Evolutionary conservation across 2,329 filamentous ascomycete genomes (phyloP).

Genomic region (Kalmusia sp.): DNA sequence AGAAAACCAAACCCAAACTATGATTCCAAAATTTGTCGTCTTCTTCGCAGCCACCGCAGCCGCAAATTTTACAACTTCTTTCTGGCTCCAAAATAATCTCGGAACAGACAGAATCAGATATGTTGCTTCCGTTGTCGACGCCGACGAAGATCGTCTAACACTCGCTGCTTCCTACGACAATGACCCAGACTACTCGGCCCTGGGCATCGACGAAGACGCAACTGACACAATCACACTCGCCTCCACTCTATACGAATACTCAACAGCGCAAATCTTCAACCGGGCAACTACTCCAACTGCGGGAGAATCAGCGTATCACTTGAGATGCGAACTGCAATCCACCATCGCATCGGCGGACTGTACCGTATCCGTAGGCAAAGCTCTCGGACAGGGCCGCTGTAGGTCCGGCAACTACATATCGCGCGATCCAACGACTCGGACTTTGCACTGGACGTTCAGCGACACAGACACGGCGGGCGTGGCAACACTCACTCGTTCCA

Average conservation of each 20-base stretch:
- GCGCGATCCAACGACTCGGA: neutral
- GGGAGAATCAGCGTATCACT: neutral
- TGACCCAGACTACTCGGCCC: neutral
- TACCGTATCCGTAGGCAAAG: neutral
- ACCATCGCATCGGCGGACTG: neutral
- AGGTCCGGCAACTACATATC: neutral
- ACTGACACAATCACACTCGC: neutral
- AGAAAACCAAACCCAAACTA: too few relatives aligned
- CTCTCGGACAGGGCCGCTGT: neutral
- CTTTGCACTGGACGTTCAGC: neutral
- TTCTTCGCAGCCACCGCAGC: neutral
- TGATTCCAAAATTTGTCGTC: too few relatives aligned
- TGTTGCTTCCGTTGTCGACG: neutral
- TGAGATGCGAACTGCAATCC: neutral
- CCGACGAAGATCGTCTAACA: neutral
- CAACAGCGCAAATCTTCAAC: neutral
- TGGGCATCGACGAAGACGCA: neutral
- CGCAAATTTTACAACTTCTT: neutral
- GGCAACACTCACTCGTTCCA: neutral
- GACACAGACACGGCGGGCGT: neutral
- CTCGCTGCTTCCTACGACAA: neutral
- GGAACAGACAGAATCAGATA: neutral
- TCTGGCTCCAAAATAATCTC: neutral
- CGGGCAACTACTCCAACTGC: neutral
- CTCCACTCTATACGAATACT: neutral